A percentile compares a stretch with the other conserved stretches of the same genome.
Evolutionary conservation across 352 stramenopile genomes (phyloP).

Genomic region (Phytophthora agathidicida): DNA sequence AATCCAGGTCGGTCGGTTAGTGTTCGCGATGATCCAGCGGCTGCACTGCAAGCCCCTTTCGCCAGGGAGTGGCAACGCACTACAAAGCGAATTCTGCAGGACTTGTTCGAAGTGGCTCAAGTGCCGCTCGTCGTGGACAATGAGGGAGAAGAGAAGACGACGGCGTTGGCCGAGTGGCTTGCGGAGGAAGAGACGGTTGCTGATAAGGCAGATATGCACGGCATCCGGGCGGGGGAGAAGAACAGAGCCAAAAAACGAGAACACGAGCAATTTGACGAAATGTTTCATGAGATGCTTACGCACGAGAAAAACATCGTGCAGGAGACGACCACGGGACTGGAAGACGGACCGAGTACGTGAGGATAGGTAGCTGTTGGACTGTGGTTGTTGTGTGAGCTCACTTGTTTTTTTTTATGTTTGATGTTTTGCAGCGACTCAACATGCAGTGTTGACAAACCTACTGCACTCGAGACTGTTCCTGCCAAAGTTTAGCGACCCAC

Average conservation of each 20-base stretch:
- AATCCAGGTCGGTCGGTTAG: slow-evolving; percentile 34
- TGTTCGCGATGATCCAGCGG: slow-evolving; percentile 26
- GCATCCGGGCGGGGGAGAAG: slow-evolving; percentile 39
- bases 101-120: slow-evolving; percentile 63
- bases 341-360: slow-evolving; percentile 67
- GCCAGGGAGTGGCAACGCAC: slow-evolving; percentile 71
- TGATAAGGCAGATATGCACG: slow-evolving; percentile 37
- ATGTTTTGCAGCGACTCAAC: slow-evolving; percentile 48
- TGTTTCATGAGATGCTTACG: slow-evolving; percentile 68
- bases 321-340: slow-evolving; percentile 66
- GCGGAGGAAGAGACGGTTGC: slow-evolving; percentile 46
- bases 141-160: slow-evolving; percentile 18
- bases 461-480: slow-evolving; percentile 66
- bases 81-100: slow-evolving; percentile 62
- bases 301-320: slow-evolving; percentile 84
- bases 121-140: slow-evolving; percentile 45
- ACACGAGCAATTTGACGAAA: slow-evolving; percentile 61
- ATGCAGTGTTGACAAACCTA: slow-evolving; percentile 66
- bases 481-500: slow-evolving; percentile 54
- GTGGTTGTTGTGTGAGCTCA: neutral
- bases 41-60: slow-evolving; percentile 54
- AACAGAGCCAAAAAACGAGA: slow-evolving; percentile 51
- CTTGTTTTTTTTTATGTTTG: neutral
- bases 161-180: slow-evolving; percentile 59
- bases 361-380: neutral